A percentile compares a stretch with the other conserved stretches of the same genome.
These are phyloP conservation scores for Aspergillus udagawae DNA, from an alignment of 2,329 filamentous ascomycete species.

Conservation along the genomic window DNA sequence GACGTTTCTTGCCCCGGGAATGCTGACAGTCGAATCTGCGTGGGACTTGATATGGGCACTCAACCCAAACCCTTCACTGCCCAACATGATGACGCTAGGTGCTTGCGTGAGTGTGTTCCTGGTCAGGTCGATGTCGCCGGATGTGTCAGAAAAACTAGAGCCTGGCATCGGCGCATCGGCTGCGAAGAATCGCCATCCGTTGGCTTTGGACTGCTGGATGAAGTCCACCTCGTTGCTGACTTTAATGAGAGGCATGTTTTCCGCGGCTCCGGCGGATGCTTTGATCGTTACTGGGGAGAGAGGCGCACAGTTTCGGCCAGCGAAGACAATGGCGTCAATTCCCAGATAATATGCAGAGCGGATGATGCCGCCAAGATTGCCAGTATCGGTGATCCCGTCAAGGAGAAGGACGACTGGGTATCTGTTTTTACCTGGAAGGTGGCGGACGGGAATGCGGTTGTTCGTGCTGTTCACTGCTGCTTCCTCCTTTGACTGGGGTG, in stretches of 20 bases:
- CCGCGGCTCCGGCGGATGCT: conserved; percentile 81
- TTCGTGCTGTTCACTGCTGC: conserved; percentile 65
- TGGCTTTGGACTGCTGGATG: conserved; percentile 60
- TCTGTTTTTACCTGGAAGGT: conserved; percentile 14
- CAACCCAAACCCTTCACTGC: conserved; percentile 75
- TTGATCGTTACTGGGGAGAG: conserved; percentile 78
- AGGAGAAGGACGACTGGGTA: conserved; percentile 43
- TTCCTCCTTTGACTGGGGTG: conserved; percentile 71
- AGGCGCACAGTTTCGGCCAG: conserved; percentile 67
- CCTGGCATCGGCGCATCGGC: conserved; percentile 52
- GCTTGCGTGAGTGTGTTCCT: conserved; percentile 44
- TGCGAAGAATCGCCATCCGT: conserved; percentile 81
- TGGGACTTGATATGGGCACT: conserved; percentile 59
- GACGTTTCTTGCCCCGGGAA: conserved; percentile 52
- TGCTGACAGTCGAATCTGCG: conserved; percentile 62
- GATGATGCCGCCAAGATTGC: conserved; percentile 85
- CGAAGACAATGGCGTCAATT: conserved; percentile 75
- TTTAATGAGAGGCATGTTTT: conserved; percentile 70
- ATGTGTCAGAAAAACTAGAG: conserved; percentile 19
- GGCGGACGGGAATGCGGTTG: conserved; percentile 43
- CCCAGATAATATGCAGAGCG: conserved; percentile 89
- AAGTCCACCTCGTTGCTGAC: conserved; percentile 67
- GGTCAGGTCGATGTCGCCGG: conserved; percentile 29
- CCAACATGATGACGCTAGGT: conserved; percentile 76
- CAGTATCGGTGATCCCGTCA: conserved; percentile 65